Conservation (phyloP, 495 filamentous ascomycete species). For the Neurospora sp. region DNA sequence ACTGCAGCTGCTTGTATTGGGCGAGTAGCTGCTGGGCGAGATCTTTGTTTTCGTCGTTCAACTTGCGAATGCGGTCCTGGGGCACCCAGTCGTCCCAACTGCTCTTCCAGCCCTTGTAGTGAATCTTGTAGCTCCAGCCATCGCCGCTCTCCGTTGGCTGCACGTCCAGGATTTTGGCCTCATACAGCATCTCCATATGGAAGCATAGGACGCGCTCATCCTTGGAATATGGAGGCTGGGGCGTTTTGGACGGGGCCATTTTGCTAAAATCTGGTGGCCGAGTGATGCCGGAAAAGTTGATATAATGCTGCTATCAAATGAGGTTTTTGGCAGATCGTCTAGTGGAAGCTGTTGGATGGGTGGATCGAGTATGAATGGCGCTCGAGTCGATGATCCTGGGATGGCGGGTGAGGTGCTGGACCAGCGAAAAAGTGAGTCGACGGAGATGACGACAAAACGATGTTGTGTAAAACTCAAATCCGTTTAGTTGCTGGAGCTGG, state of each 20-base stretch:
- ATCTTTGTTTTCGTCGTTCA: constrained; percentile 86
- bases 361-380: neutral
- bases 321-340: neutral
- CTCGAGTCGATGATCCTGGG: neutral
- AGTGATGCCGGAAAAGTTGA: neutral
- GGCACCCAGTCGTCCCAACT: constrained; percentile 99
- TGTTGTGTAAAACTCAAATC: neutral
- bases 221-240: constrained; percentile 56
- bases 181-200: constrained; percentile 91
- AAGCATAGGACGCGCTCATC: constrained; percentile 96
- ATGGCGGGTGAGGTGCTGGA: neutral
- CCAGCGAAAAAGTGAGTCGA: neutral
- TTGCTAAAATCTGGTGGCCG: neutral
- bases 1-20: constrained; percentile 38
- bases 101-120: constrained; percentile 99
- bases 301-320: neutral
- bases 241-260: constrained; percentile 32
- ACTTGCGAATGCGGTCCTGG: constrained; percentile 86
- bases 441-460: neutral
- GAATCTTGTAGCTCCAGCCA: constrained; percentile 74
- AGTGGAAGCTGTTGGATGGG: neutral
- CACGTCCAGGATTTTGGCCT: constrained; percentile 85
- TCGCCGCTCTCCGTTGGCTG: constrained; percentile 58
- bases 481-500: neutral
- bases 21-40: constrained; percentile 58